Percentiles rank a stretch among this genome's conserved stretches.
Conservation (phyloP, 2,329 filamentous ascomycete genomes). For the Didymellaceae sp. region DNA sequence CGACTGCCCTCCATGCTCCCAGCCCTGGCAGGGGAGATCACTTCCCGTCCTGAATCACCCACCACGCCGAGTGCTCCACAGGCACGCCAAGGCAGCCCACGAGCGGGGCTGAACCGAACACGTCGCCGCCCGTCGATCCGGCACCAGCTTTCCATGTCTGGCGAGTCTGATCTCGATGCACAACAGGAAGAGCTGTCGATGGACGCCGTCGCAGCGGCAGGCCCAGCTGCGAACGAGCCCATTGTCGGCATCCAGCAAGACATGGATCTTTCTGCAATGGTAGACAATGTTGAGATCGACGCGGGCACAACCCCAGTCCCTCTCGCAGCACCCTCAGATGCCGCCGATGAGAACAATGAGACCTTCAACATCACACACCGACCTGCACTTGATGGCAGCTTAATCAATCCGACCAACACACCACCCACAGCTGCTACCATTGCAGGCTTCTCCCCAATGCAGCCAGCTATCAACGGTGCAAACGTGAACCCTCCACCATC, state of each 20-base stretch:
- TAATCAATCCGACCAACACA: slow-evolving; percentile 72
- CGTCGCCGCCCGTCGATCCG: slow-evolving; percentile 83
- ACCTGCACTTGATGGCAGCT: slow-evolving; percentile 81
- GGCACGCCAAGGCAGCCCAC: slow-evolving; percentile 46
- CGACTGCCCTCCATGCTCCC: slow-evolving; percentile 84
- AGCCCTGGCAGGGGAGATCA: slow-evolving; percentile 69
- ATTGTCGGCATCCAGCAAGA: slow-evolving; percentile 80
- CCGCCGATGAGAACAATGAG: slow-evolving; percentile 74
- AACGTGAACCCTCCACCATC: slow-evolving; percentile 80
- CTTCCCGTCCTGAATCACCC: slow-evolving; percentile 82
- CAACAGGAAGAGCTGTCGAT: slow-evolving; percentile 82
- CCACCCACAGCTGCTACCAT: slow-evolving; percentile 69
- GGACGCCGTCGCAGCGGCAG: slow-evolving; percentile 77
- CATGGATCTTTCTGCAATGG: slow-evolving; percentile 87
- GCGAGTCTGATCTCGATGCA: slow-evolving; percentile 79
- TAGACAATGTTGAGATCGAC: slow-evolving; percentile 79
- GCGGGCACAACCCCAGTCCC: slow-evolving; percentile 73
- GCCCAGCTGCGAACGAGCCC: slow-evolving; percentile 71
- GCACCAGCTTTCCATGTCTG: slow-evolving; percentile 86
- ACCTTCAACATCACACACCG: slow-evolving; percentile 95
- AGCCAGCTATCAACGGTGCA: slow-evolving; percentile 69
- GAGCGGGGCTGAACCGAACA: slow-evolving; percentile 58
- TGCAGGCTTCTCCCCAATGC: slow-evolving; percentile 72
- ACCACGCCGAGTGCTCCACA: slow-evolving; percentile 52
- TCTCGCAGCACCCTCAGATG: slow-evolving; percentile 78